phyloP scores from a whole-genome alignment of 2,329 filamentous ascomycete genomes.

The Sphaceloma murrayae region DNA sequence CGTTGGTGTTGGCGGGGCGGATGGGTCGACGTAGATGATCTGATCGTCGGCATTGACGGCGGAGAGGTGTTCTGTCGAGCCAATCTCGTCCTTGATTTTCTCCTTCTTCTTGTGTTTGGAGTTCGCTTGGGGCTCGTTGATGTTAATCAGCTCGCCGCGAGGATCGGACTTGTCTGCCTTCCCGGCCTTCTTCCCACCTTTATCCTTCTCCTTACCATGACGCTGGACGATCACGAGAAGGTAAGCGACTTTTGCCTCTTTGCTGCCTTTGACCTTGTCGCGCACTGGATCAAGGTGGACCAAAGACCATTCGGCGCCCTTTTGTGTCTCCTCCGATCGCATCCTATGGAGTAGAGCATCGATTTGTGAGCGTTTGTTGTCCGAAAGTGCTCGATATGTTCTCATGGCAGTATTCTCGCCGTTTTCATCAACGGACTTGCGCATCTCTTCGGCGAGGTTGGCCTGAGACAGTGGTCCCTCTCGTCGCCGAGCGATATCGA shows the following conservation, averaged over 20 bases:
- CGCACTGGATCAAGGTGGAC: neutral
- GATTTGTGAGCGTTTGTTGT: slow-evolving; percentile 1
- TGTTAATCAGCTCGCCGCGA: neutral
- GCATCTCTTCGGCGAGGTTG: neutral
- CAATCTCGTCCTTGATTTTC: neutral
- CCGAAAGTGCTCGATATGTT: neutral
- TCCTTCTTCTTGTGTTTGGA: slow-evolving; percentile 1
- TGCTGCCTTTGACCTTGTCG: neutral
- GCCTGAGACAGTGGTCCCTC: neutral
- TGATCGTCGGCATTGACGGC: neutral
- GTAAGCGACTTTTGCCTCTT: neutral
- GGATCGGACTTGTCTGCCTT: neutral
- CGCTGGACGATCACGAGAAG: slow-evolving; percentile 1
- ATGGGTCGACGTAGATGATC: no score
- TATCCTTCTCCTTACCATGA: slow-evolving; percentile 1
- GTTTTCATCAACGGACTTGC: neutral
- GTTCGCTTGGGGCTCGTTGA: neutral
- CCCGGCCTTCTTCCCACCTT: neutral
- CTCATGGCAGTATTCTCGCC: neutral
- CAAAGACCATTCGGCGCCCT: neutral
- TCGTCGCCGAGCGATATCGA: neutral
- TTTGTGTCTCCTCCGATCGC: neutral
- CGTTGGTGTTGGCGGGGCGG: neutral
- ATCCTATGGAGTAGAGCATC: neutral
- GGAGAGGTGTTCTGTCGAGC: neutral